These are phyloP conservation scores for Paracorniculantispora psalliotae DNA, from an alignment of 2,329 filamentous ascomycete genomes.

Conservation along the genomic window DNA sequence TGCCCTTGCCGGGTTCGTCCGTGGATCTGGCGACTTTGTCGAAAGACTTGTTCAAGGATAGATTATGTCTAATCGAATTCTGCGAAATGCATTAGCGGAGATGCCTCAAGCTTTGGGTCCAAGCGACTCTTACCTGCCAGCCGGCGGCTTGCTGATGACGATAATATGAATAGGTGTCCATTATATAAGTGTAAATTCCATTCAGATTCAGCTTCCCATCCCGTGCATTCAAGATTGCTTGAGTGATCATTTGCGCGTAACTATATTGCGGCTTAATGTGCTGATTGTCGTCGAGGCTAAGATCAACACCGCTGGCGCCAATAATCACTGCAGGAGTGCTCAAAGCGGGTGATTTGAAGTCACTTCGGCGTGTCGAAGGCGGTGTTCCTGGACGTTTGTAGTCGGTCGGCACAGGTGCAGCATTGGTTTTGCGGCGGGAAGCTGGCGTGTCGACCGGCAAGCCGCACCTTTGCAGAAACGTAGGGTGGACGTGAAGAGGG, in stretches of 20 bases:
- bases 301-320: slow-evolving; percentile 57
- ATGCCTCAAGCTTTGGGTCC: too few relatives aligned
- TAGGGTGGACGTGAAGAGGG: slow-evolving; percentile 62
- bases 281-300: slow-evolving; percentile 76
- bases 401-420: slow-evolving; percentile 56
- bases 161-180: slow-evolving; percentile 88
- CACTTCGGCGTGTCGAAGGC: slow-evolving; percentile 36
- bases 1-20: slow-evolving; percentile 94
- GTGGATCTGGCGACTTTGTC: slow-evolving; percentile 88
- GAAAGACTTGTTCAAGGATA: slow-evolving; percentile 92
- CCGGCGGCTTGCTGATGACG: slow-evolving; percentile 69
- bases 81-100: slow-evolving; percentile 28
- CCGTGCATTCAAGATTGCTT: slow-evolving; percentile 81
- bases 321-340: slow-evolving; percentile 34
- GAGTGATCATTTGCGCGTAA: slow-evolving; percentile 94
- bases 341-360: slow-evolving; percentile 28
- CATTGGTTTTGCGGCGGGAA: slow-evolving; percentile 39
- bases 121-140: slow-evolving; percentile 70
- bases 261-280: slow-evolving; percentile 95
- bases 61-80: slow-evolving; percentile 95
- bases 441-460: slow-evolving; percentile 33
- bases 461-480: slow-evolving; percentile 64
- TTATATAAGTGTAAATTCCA: slow-evolving; percentile 93
- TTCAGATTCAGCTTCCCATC: slow-evolving; percentile 87
- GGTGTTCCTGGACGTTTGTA: slow-evolving; percentile 59